phyloP scores from a whole-genome alignment of 495 filamentous ascomycete genomes.

The Penicillium alfredii region DNA sequence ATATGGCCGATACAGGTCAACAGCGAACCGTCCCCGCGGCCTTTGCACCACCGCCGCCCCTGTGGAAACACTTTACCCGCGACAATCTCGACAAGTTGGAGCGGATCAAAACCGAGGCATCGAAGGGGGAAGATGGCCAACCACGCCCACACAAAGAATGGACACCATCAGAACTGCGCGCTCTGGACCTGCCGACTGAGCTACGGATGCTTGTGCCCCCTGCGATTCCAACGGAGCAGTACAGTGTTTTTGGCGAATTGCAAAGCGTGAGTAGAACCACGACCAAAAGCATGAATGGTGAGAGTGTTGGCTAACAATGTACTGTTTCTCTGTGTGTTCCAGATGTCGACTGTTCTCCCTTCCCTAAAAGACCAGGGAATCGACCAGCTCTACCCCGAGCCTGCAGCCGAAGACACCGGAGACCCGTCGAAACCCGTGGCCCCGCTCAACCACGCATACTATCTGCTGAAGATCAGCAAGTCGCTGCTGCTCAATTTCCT shows the following conservation, averaged over 20 bases:
- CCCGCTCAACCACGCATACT: slow-evolving; percentile 61
- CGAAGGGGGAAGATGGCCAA: slow-evolving; percentile 36
- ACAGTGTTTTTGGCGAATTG: slow-evolving; percentile 64
- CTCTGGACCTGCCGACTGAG: slow-evolving; percentile 61
- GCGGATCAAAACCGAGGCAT: slow-evolving; percentile 40
- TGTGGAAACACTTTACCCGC: slow-evolving; percentile 82
- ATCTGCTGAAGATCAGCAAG: slow-evolving; percentile 73
- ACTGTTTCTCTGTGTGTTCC: too few relatives aligned
- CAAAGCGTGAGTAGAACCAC: slow-evolving; percentile 47
- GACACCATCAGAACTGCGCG: slow-evolving; percentile 42
- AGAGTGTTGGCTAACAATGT: slow-evolving; percentile 1
- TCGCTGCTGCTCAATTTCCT: slow-evolving; percentile 80
- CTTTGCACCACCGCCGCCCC: slow-evolving; percentile 81
- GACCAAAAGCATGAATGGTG: background rate
- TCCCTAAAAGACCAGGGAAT: slow-evolving; percentile 64
- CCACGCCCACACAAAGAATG: slow-evolving; percentile 27
- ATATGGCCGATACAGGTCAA: slow-evolving; percentile 49
- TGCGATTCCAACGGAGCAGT: slow-evolving; percentile 66
- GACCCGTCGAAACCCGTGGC: slow-evolving; percentile 31
- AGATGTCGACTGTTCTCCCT: slow-evolving; percentile 58
- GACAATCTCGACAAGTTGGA: slow-evolving; percentile 67
- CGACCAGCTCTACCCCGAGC: slow-evolving; percentile 59
- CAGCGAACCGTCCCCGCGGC: slow-evolving; percentile 48
- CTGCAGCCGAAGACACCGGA: slow-evolving; percentile 30
- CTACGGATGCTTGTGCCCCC: slow-evolving; percentile 79